Evolutionary conservation across 352 stramenopile species (phyloP).

Genomic region (Blastocystis sp.): DNA sequence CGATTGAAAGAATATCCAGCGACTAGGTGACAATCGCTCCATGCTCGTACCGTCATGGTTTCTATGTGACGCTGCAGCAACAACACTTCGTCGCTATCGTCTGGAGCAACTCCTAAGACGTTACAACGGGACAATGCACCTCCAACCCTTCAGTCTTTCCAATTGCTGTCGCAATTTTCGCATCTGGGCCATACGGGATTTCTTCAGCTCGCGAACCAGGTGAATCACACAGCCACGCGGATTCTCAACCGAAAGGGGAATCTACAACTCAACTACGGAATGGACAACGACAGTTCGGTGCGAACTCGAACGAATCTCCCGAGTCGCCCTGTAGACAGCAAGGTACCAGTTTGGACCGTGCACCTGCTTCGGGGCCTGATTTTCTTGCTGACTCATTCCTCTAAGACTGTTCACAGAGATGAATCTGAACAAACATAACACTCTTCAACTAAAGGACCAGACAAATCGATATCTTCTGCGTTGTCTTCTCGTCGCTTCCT

Average conservation of each 20-base stretch:
- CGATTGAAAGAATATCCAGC: background rate
- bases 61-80: no score
- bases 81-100: no score
- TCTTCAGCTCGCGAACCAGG: slow-evolving; percentile 16
- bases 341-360: slow-evolving; percentile 29
- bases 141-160: slow-evolving; percentile 2
- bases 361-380: background rate
- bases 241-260: slow-evolving; percentile 2
- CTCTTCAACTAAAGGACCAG: slow-evolving; percentile 22
- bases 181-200: background rate
- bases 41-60: no score
- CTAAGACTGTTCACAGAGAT: background rate
- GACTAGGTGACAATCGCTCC: no score
- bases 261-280: background rate
- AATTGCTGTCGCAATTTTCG: background rate
- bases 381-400: slow-evolving; percentile 9
- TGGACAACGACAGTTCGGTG: background rate
- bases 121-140: no score
- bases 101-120: no score
- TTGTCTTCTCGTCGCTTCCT: background rate
- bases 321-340: background rate
- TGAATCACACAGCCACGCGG: background rate
- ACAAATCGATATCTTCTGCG: slow-evolving; percentile 36
- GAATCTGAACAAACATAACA: background rate
- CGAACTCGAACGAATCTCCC: background rate